Evolutionary conservation across 441 rosid genomes (phyloP), one percentile per base, ranked within the genome.

Genomic region (Aquilaria agallochum): DNA sequence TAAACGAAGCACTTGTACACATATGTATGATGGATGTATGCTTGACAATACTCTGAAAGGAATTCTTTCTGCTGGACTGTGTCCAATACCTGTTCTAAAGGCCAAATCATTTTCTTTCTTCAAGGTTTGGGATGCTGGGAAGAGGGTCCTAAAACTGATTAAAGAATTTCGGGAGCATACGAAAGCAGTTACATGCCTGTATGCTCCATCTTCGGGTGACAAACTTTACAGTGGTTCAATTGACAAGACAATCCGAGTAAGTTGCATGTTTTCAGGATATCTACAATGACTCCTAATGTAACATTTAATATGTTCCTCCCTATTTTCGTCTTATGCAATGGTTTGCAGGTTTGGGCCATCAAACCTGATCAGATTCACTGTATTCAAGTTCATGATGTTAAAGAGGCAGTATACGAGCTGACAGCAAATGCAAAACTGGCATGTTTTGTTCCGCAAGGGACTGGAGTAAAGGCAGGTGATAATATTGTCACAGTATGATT

Each of bases 171-270:
- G 70, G 0, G 90, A 83, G 53, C 90, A 84, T 53, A 46, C 75
- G 20, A 87, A 78, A 54, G 89, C 89, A 27, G 87, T 84, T 47
- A 80, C 89, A 2, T 76, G 89, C 76, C 81, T 84, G 49, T 78
- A 65, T 56, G 56, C 74, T 67, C 64, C 86, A 53, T 50, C 87
- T 61, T 73, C 80, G 0, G 80, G 82, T 5, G 83, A 81, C 73
- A 83, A 73, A 76, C 50, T 84, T 6, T 84, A 84, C 68, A 84
- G 87, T 31, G 84, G 90, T 55, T 87, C 94, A 31, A 63, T 81
- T 49, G 94, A 87, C 75, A 87, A 81, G 70, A 82, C 90, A 1
- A 81, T 84, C 55, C 76, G 87, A 69, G 94, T 81, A 75, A 74
- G 76, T 51, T 31, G 40, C 40, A 34, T 34, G 40, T 34, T 34